Evolutionary conservation across 192 early-diverging fungal genomes (phyloP).

Genomic region (Umbelopsis isabellina): DNA sequence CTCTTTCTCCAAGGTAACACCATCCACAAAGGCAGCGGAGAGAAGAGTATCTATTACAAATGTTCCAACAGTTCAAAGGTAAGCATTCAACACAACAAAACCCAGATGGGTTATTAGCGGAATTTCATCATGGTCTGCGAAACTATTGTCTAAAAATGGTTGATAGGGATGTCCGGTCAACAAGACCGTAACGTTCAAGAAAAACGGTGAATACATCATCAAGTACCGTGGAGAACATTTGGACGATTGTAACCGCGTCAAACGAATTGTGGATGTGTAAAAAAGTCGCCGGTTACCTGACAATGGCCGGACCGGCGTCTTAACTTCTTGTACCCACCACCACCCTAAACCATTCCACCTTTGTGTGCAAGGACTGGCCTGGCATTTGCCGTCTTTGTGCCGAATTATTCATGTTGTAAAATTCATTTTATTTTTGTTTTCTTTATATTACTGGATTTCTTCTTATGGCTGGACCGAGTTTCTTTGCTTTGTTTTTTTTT

Average conservation of each 20-base stretch:
- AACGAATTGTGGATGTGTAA: conserved; percentile 48
- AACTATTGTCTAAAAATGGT: conserved; percentile 1
- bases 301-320: background rate
- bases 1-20: conserved; percentile 64
- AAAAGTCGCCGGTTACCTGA: background rate
- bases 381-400: conserved; percentile 5
- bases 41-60: conserved; percentile 65
- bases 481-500: no score
- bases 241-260: conserved; percentile 52
- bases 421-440: background rate
- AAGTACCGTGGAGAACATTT: conserved; percentile 62
- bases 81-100: conserved; percentile 1
- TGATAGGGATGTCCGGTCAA: conserved; percentile 50
- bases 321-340: background rate
- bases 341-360: background rate
- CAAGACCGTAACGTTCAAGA: conserved; percentile 61
- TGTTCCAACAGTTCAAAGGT: conserved; percentile 63
- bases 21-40: conserved; percentile 57
- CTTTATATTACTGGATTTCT: background rate
- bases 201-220: conserved; percentile 56
- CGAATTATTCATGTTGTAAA: no score
- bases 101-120: no score
- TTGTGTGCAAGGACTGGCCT: conserved; percentile 4
- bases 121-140: no score
- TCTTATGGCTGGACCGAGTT: no score